Conservation (phyloP, 768 basidiomycete species). For the Crucibulum laeve region DNA sequence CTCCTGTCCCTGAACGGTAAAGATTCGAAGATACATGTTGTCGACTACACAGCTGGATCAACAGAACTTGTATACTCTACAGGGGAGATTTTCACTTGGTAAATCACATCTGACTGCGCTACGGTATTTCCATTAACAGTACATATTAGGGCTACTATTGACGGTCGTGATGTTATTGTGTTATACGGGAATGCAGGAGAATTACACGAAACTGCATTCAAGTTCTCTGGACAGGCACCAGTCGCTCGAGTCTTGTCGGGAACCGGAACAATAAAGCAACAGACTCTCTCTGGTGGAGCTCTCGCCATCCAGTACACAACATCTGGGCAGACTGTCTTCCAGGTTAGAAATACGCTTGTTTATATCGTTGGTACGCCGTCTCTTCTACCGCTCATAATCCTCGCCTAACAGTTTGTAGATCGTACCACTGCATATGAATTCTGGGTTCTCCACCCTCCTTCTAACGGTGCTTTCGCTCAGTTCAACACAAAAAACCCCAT, state of each 20-base stretch:
- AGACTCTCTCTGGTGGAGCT: constrained; percentile 25
- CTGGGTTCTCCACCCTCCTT: constrained; percentile 43
- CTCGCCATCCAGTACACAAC: constrained; percentile 43
- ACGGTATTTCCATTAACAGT: neutral
- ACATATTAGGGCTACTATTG: constrained; percentile 38
- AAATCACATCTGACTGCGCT: constrained; percentile 3
- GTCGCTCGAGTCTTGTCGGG: constrained; percentile 31
- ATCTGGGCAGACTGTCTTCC: constrained; percentile 40
- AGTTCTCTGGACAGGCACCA: constrained; percentile 20
- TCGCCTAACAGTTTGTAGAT: too few relatives aligned
- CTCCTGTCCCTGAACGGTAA: constrained; percentile 41
- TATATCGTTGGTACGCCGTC: constrained; percentile 40
- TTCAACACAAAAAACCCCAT: constrained; percentile 38
- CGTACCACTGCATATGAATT: constrained; percentile 45
- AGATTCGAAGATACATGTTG: constrained; percentile 49
- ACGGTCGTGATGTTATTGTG: constrained; percentile 41
- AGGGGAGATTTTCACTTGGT: constrained; percentile 48
- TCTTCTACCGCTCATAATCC: too few relatives aligned
- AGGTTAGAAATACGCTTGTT: constrained; percentile 35
- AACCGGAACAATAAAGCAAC: constrained; percentile 27
- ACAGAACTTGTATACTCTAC: constrained; percentile 42
- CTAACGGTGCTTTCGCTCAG: constrained; percentile 27
- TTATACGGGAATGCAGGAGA: constrained; percentile 44
- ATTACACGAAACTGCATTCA: constrained; percentile 47
- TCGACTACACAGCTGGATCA: constrained; percentile 42